Evolutionary conservation across 2,329 filamentous ascomycete species (phyloP).

Genomic region (Penicillium sp.): DNA sequence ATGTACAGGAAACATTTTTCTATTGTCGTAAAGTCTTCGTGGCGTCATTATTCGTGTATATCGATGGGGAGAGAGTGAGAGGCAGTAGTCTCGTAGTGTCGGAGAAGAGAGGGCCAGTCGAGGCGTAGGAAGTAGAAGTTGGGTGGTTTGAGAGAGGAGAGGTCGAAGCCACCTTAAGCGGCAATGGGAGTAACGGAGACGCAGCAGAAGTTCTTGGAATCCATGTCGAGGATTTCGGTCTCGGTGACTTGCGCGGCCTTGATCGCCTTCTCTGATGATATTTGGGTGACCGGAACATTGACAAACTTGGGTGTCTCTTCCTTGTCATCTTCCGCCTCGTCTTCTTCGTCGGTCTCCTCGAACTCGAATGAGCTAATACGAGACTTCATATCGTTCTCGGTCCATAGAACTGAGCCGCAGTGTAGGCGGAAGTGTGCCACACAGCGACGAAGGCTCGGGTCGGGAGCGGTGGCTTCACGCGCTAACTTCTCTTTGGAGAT

Average conservation of each 20-base stretch:
- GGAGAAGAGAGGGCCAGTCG: background rate
- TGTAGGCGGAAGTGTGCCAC: constrained; percentile 36
- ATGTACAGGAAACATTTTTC: constrained; percentile 16
- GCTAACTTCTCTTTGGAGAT: constrained; percentile 37
- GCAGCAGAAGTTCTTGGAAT: constrained; percentile 27
- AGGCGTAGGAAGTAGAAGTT: background rate
- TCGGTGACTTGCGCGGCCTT: constrained; percentile 9
- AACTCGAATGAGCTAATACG: constrained; percentile 38
- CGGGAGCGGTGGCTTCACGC: constrained; percentile 35
- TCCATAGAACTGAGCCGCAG: constrained; percentile 33
- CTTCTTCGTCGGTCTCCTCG: constrained; percentile 32
- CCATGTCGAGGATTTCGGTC: constrained; percentile 28
- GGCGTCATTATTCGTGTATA: constrained; percentile 16
- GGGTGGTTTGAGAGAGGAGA: background rate
- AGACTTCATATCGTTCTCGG: constrained; percentile 36
- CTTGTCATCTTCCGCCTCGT: constrained; percentile 20
- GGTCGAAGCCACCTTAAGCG: constrained; percentile 2
- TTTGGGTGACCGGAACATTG: background rate
- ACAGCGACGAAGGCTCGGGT: constrained; percentile 36
- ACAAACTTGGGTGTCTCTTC: background rate
- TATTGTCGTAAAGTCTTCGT: constrained; percentile 14
- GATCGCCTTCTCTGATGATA: background rate
- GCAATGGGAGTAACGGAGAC: constrained; percentile 14
- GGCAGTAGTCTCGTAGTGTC: background rate
- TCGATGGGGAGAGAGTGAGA: constrained; percentile 4